Conservation (phyloP, 1,139 yeast species). For the Candida tunisiensis region DNA sequence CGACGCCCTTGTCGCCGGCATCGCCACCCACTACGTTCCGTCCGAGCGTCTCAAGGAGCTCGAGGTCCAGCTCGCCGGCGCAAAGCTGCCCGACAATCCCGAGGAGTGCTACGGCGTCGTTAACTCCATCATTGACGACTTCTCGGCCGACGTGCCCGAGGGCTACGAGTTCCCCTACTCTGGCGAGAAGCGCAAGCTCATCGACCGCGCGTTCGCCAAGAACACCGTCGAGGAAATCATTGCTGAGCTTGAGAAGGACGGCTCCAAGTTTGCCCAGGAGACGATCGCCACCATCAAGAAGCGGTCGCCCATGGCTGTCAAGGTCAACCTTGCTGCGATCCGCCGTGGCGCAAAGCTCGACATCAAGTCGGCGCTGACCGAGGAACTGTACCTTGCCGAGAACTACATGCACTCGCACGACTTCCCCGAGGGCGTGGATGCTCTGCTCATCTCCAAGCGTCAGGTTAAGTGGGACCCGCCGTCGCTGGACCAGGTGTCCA, state of each 20-base stretch:
- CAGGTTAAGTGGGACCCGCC: constrained; percentile 36
- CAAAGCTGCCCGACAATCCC: constrained; percentile 14
- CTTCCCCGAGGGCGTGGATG: constrained; percentile 62
- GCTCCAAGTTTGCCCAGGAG: constrained; percentile 49
- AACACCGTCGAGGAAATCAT: constrained; percentile 46
- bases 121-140: constrained; percentile 63
- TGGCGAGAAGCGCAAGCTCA: constrained; percentile 37
- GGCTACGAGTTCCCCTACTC: constrained; percentile 44
- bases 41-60: constrained; percentile 45
- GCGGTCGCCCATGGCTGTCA: constrained; percentile 67
- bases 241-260: constrained; percentile 34
- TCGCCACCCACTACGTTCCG: constrained; percentile 82
- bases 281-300: constrained; percentile 36
- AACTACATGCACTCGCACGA: constrained; percentile 51
- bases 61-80: constrained; percentile 43
- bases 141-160: constrained; percentile 49
- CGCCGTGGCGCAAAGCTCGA: constrained; percentile 43
- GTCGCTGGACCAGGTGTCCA: constrained; percentile 17
- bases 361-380: constrained; percentile 48
- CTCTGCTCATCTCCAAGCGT: constrained; percentile 52
- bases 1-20: constrained; percentile 69
- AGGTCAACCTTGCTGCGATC: constrained; percentile 55
- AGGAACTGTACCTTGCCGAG: constrained; percentile 65
- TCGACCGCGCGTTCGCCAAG: constrained; percentile 52
- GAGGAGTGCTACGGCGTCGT: constrained; percentile 37